Conservation (phyloP, 2,329 filamentous ascomycete genomes). For the Penicillium sp. region DNA sequence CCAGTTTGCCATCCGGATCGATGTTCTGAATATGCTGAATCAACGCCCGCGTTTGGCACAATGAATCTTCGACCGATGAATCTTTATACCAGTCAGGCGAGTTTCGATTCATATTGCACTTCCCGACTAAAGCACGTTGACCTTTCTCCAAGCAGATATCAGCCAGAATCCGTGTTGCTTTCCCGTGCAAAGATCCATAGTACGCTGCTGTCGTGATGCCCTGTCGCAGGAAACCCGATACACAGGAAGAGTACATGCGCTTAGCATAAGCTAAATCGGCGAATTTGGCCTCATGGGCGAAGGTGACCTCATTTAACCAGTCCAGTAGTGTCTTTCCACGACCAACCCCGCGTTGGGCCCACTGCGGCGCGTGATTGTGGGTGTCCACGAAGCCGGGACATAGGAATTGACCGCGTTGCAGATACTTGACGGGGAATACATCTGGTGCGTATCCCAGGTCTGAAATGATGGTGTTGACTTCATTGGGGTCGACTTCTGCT, state of each 20-base stretch:
- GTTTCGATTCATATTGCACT: constrained; percentile 40
- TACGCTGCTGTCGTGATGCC: constrained; percentile 40
- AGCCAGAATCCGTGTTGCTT: constrained; percentile 33
- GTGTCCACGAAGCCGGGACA: constrained; percentile 56
- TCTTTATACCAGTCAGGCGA: constrained; percentile 57
- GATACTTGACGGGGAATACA: constrained; percentile 28
- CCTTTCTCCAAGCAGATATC: constrained; percentile 33
- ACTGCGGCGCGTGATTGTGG: constrained; percentile 67
- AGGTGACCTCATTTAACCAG: constrained; percentile 66
- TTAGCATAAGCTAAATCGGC: constrained; percentile 54
- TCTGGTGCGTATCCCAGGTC: constrained; percentile 26
- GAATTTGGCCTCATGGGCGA: constrained; percentile 64
- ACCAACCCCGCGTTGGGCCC: constrained; percentile 48
- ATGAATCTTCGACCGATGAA: constrained; percentile 45
- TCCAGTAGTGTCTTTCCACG: constrained; percentile 49
- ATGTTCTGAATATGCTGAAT: constrained; percentile 50
- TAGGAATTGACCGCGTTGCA: constrained; percentile 31
- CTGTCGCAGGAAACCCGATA: constrained; percentile 61
- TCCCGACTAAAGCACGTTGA: constrained; percentile 38
- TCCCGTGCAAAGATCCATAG: constrained; percentile 34
- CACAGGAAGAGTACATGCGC: constrained; percentile 52
- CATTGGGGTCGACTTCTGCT: constrained; percentile 14
- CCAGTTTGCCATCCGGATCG: constrained; percentile 46
- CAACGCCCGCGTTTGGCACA: constrained; percentile 52
- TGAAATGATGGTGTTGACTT: constrained; percentile 27